Percentiles rank a stretch among this genome's conserved stretches.
Evolutionary conservation across 2,329 filamentous ascomycete genomes (phyloP).

Genomic region (Fusarium virguliforme): DNA sequence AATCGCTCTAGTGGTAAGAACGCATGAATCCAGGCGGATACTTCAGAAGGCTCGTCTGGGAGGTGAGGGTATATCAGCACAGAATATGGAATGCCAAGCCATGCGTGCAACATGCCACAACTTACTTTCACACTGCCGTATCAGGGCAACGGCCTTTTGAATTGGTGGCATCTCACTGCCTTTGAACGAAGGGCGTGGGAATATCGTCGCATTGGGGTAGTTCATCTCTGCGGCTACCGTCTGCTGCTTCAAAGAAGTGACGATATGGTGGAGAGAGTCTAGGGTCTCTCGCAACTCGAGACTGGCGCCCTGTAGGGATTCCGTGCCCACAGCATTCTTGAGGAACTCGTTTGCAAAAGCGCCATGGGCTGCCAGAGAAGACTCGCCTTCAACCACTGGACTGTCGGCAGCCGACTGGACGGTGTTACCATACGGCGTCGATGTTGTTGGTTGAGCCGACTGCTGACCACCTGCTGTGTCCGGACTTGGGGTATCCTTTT

Average conservation of each 20-base stretch:
- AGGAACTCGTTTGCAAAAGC: slow-evolving; percentile 65
- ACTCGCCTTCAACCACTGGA: slow-evolving; percentile 62
- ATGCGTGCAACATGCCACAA: not conserved
- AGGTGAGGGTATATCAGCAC: slow-evolving; percentile 11
- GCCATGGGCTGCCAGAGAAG: slow-evolving; percentile 63
- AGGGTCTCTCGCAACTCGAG: slow-evolving; percentile 57
- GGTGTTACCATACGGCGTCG: slow-evolving; percentile 42
- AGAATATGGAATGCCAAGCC: not conserved
- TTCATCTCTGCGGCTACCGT: slow-evolving; percentile 46
- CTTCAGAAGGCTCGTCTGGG: slow-evolving; percentile 45
- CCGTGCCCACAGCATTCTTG: slow-evolving; percentile 56
- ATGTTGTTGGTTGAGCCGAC: slow-evolving; percentile 31
- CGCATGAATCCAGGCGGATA: slow-evolving; percentile 51
- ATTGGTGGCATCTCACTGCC: slow-evolving; percentile 46
- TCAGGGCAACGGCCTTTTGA: slow-evolving; percentile 44
- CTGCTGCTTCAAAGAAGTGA: slow-evolving; percentile 48
- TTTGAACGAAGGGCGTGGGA: slow-evolving; percentile 43
- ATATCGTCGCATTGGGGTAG: slow-evolving; percentile 44
- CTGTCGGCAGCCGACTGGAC: slow-evolving; percentile 46
- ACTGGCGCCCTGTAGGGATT: slow-evolving; percentile 48
- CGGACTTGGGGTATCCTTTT: slow-evolving; percentile 36
- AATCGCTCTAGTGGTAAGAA: slow-evolving; percentile 53
- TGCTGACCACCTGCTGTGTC: slow-evolving; percentile 35
- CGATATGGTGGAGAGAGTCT: slow-evolving; percentile 54
- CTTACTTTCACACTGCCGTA: slow-evolving; percentile 45